phyloP scores from a whole-genome alignment of 169 alveolate genomes.

The Cryptosporidium canis region DNA sequence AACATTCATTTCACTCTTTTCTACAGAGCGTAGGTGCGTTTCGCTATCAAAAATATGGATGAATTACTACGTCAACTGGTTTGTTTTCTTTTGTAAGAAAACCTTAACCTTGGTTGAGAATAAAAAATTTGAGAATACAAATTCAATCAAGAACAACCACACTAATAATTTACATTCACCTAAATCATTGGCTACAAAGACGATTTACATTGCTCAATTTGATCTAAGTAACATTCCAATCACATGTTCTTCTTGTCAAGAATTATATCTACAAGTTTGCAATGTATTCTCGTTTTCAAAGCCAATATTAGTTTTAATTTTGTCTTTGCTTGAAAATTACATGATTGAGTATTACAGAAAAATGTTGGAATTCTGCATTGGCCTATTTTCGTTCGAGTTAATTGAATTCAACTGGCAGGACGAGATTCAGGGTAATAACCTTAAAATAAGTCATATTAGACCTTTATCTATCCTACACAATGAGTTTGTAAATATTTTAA shows the following conservation, averaged over 20 bases:
- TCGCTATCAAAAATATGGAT: slow-evolving; percentile 15
- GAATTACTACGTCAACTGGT: slow-evolving; percentile 38
- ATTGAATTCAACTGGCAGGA: neutral
- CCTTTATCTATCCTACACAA: slow-evolving; percentile 16
- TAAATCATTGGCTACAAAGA: neutral
- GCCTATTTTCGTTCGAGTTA: slow-evolving; percentile 2
- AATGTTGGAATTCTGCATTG: slow-evolving; percentile 34
- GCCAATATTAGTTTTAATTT: neutral
- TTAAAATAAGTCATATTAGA: neutral
- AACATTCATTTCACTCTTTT: slow-evolving; percentile 26
- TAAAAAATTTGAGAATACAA: neutral
- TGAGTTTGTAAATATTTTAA: slow-evolving; percentile 9
- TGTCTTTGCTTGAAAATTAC: slow-evolving; percentile 50
- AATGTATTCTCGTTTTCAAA: slow-evolving; percentile 44
- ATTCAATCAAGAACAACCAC: neutral
- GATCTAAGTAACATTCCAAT: slow-evolving; percentile 33
- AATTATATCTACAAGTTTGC: slow-evolving; percentile 10
- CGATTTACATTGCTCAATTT: slow-evolving; percentile 37
- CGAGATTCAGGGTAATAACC: neutral
- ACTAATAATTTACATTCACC: neutral
- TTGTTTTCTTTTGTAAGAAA: slow-evolving; percentile 16
- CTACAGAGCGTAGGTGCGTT: neutral
- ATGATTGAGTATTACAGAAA: slow-evolving; percentile 60
- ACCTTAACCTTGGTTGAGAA: slow-evolving; percentile 3
- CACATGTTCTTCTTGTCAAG: slow-evolving; percentile 38